Conservation (phyloP, 139 green algal genomes). For the Micromonas commoda region DNA sequence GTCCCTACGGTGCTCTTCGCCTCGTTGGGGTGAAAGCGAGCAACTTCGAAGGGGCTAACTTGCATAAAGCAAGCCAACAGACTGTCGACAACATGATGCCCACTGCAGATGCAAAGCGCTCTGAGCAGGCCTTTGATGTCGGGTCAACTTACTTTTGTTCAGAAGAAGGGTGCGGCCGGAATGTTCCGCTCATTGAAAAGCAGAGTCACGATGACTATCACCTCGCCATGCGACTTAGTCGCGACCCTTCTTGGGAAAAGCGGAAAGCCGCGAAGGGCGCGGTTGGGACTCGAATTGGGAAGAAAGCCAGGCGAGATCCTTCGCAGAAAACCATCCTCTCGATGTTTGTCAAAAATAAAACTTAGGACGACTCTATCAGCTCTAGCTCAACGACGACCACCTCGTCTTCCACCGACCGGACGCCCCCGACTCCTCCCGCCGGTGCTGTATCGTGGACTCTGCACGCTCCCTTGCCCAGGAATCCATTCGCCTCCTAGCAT, state of each 20-base stretch:
- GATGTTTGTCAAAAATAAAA: background rate
- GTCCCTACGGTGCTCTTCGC: background rate
- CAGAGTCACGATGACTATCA: background rate
- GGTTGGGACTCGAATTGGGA: too few relatives aligned
- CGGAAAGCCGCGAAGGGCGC: background rate
- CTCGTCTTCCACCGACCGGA: too few relatives aligned
- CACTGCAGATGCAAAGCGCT: background rate
- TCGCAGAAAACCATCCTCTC: background rate
- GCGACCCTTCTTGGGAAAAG: background rate
- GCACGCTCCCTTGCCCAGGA: too few relatives aligned
- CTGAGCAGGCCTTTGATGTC: background rate
- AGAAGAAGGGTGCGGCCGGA: background rate
- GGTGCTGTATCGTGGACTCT: too few relatives aligned
- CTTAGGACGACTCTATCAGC: too few relatives aligned
- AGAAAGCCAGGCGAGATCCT: too few relatives aligned
- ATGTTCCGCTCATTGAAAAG: background rate
- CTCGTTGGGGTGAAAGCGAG: background rate
- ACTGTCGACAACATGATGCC: background rate
- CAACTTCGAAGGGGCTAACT: background rate
- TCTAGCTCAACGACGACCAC: too few relatives aligned
- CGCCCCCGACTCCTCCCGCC: too few relatives aligned
- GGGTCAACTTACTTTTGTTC: background rate
- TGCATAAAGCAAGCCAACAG: background rate
- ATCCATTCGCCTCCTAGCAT: too few relatives aligned
- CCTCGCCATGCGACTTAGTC: background rate